Percentiles rank a stretch among this genome's conserved stretches.
Evolutionary conservation across 192 early-diverging fungal genomes (phyloP).

Genomic region (Entrophospora sp.): DNA sequence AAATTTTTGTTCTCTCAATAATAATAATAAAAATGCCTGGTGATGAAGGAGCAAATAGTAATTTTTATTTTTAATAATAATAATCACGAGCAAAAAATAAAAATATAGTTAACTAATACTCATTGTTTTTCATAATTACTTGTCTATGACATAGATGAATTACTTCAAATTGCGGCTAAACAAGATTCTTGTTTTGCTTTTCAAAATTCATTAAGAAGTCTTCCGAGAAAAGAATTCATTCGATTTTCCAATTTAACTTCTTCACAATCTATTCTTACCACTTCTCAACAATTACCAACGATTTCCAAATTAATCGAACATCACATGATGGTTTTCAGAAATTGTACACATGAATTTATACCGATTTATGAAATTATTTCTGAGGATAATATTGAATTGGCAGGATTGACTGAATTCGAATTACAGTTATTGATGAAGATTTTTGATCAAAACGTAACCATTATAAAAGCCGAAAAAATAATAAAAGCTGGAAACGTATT

Average conservation of each 20-base stretch:
- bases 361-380: slow-evolving; percentile 7
- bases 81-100: too few relatives aligned
- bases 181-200: slow-evolving; percentile 1
- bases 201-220: background rate
- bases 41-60: too few relatives aligned
- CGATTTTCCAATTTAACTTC: background rate
- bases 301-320: slow-evolving; percentile 20
- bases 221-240: slow-evolving; percentile 5
- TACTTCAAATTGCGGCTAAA: too few relatives aligned
- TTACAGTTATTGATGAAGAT: slow-evolving; percentile 1
- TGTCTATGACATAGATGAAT: too few relatives aligned
- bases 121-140: too few relatives aligned
- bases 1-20: too few relatives aligned
- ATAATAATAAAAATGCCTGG: too few relatives aligned
- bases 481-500: background rate
- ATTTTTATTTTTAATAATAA: too few relatives aligned
- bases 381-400: background rate
- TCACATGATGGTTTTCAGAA: background rate
- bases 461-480: too few relatives aligned
- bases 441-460: slow-evolving; percentile 7
- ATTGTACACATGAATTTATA: background rate
- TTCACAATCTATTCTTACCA: background rate
- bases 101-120: too few relatives aligned
- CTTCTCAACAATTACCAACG: background rate
- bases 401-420: slow-evolving; percentile 19